Base-by-base conservation (phyloP, 805 yeast species). In the Candida awuae region DNA sequence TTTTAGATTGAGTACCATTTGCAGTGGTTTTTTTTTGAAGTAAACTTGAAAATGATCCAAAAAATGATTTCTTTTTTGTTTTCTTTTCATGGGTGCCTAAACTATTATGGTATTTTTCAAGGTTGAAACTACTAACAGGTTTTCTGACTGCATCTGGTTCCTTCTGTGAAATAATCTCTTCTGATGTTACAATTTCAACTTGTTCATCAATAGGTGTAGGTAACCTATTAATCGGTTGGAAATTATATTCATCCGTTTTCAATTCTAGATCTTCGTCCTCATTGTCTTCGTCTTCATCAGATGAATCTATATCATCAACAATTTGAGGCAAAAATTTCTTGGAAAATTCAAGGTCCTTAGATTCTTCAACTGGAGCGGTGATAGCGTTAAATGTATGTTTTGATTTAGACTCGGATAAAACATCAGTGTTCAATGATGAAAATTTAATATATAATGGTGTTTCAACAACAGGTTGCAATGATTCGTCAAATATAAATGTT, bases 11-110 rank as follows among this genome's bases (percentile, higher is more conserved):
- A n/a, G n/a, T n/a, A n/a, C n/a, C n/a, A n/a, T 7, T 25, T 23
- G 20, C n/a, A 6, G 21, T 20, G n/a, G 39, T 23, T 29, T 18
- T 22, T 19, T 32, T 31, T 16, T 29, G 19, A n/a, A 41, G 26
- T 6, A 41, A 23, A 26, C 21, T 41, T 4, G 43, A 28, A 6
- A 41, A 27, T 8, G 43, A 32, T 10, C 35, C 40, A 43, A 59
- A 54, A 9, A 61, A 42, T 2, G 63, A 56, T 34, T 50, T 46
- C 31, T 45, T 47, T 21, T 43, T 27, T 13, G 39, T n/a, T 6
- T 19, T n/a, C 12, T 28, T 15, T 16, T 32, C n/a, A 14, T 23
- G 8, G 9, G 15, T 20, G 8, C 20, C 17, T 2, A 35, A 9
- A 23, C 36, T 35, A 17, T 42, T 31, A 27, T 42, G 39, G 20